Evolutionary conservation across 306 rosid species (phyloP).

Genomic region (Gastrolobium bilobum): DNA sequence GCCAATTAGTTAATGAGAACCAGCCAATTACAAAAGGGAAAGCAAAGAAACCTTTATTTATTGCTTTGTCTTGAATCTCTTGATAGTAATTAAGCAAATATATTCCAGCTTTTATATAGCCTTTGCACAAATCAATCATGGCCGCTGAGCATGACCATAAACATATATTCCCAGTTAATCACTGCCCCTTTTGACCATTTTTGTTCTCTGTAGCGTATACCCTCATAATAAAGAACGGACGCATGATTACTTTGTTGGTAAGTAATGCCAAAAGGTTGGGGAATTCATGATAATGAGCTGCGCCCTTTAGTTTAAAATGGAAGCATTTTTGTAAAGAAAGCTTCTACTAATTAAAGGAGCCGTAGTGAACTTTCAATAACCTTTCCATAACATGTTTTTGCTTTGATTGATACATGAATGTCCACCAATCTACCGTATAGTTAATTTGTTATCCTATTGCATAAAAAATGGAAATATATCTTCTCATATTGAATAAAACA

Average conservation of each 20-base stretch:
- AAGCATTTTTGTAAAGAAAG: slow-evolving; percentile 50
- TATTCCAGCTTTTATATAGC: slow-evolving; percentile 48
- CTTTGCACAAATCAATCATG: slow-evolving; percentile 35
- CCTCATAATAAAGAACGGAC: slow-evolving; percentile 47
- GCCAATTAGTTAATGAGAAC: slow-evolving; percentile 44
- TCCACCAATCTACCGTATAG: neutral
- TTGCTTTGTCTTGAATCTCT: slow-evolving; percentile 32
- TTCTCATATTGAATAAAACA: too few species aligned
- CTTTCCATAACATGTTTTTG: slow-evolving; percentile 20
- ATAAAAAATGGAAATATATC: too few species aligned
- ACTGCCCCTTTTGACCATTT: slow-evolving; percentile 50
- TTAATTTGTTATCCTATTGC: slow-evolving; percentile 28
- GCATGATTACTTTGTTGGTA: slow-evolving; percentile 45
- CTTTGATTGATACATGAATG: slow-evolving; percentile 26
- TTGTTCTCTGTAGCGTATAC: slow-evolving; percentile 42
- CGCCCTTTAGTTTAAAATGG: slow-evolving; percentile 48
- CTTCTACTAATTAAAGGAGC: slow-evolving; percentile 38
- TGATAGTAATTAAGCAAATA: slow-evolving; percentile 39
- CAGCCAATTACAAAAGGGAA: slow-evolving; percentile 41
- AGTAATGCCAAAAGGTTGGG: slow-evolving; percentile 48
- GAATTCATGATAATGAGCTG: slow-evolving; percentile 55
- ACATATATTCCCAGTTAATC: slow-evolving; percentile 51
- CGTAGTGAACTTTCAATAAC: slow-evolving; percentile 12
- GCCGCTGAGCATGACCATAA: slow-evolving; percentile 50
- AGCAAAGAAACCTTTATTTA: slow-evolving; percentile 32